Percentiles rank a stretch among this genome's conserved stretches.
These are phyloP conservation scores for Shiraia bambusicola DNA, from an alignment of 2,329 filamentous ascomycete species.

Conservation along the genomic window DNA sequence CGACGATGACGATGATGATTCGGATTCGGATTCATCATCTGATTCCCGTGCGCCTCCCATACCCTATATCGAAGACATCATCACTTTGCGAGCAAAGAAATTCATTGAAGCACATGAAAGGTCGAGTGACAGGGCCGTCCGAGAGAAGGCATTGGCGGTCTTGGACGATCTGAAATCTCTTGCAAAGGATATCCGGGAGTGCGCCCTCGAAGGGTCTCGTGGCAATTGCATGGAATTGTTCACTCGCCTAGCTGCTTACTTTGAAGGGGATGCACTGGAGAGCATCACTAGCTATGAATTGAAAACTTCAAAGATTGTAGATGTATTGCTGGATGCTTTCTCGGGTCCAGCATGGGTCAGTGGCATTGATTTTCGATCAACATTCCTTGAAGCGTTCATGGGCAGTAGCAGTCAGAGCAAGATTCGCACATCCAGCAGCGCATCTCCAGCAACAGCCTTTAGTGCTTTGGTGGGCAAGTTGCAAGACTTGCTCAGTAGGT, in stretches of 20 bases:
- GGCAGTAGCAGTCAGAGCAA: conserved; percentile 62
- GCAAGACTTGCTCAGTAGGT: conserved; percentile 92
- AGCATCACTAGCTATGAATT: conserved; percentile 96
- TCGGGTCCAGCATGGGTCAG: conserved; percentile 64
- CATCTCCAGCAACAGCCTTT: conserved; percentile 79
- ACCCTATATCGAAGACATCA: conserved; percentile 67
- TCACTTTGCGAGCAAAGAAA: conserved; percentile 73
- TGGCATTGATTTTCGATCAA: conserved; percentile 67
- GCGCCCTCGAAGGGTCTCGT: conserved; percentile 58
- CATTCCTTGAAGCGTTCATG: conserved; percentile 94
- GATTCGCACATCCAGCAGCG: conserved; percentile 64
- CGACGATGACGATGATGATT: conserved; percentile 59
- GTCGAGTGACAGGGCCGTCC: conserved; percentile 71
- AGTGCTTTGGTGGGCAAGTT: conserved; percentile 90
- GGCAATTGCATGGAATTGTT: conserved; percentile 67
- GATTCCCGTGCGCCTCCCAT: conserved; percentile 25
- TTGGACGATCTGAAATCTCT: conserved; percentile 71
- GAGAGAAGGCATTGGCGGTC: conserved; percentile 75
- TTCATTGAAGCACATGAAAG: conserved; percentile 84
- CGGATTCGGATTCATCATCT: conserved; percentile 64
- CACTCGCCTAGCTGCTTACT: conserved; percentile 74
- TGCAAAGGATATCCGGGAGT: conserved; percentile 69
- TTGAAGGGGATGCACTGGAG: conserved; percentile 83
- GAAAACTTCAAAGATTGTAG: conserved; percentile 85
- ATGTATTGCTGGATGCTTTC: conserved; percentile 79